Conservation (phyloP, 768 basidiomycete genomes). For the Auriculariales sp. region DNA sequence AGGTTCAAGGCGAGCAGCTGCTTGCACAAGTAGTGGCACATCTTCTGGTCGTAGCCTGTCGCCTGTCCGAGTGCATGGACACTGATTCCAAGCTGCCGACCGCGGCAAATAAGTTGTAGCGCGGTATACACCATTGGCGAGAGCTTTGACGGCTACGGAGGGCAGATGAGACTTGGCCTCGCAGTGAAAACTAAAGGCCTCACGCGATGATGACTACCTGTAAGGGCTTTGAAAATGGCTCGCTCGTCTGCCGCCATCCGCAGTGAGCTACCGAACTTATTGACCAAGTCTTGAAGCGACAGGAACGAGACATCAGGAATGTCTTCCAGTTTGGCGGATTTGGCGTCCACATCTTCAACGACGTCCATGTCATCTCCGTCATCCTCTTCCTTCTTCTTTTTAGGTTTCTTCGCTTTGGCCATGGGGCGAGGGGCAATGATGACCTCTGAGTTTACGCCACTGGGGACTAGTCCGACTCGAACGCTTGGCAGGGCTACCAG, state of each 20-base stretch:
- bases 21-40: conserved; percentile 74
- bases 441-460: conserved; percentile 46
- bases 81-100: conserved; percentile 61
- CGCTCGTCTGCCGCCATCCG: conserved; percentile 65
- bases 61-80: conserved; percentile 63
- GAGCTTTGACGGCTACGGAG: conserved; percentile 53
- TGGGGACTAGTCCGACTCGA: conserved; percentile 55
- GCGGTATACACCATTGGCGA: conserved; percentile 76
- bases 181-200: conserved; percentile 13
- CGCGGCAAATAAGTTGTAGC: conserved; percentile 73
- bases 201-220: conserved; percentile 75
- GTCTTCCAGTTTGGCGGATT: conserved; percentile 22
- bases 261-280: conserved; percentile 44
- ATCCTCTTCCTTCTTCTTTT: conserved; percentile 18
- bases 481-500: conserved; percentile 64
- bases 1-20: conserved; percentile 59
- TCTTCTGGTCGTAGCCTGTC: conserved; percentile 79
- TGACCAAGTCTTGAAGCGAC: conserved; percentile 40
- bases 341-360: not conserved
- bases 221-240: conserved; percentile 63
- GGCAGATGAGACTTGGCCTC: conserved; percentile 7
- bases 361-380: conserved; percentile 2
- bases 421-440: conserved; percentile 66
- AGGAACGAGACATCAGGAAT: conserved; percentile 41
- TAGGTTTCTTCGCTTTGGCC: conserved; percentile 44